phyloP scores from a whole-genome alignment of 1,139 yeast species.

The Tardiomyces digboiensis region DNA sequence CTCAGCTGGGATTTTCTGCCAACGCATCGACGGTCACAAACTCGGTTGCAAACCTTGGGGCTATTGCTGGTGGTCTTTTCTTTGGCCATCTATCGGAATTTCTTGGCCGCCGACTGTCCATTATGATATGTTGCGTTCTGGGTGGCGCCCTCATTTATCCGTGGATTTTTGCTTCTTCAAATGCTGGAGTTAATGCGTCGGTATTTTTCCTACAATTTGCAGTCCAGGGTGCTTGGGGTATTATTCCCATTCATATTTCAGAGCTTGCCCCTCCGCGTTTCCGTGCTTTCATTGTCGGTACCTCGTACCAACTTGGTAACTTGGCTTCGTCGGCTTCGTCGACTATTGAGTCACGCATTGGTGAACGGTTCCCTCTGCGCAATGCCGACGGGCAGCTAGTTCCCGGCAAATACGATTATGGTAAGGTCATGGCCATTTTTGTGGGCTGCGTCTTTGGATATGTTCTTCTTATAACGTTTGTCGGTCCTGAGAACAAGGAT shows the following conservation, averaged over 20 bases:
- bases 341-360: constrained; percentile 71
- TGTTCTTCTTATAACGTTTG: constrained; percentile 43
- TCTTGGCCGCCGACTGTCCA: constrained; percentile 49
- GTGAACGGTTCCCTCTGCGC: constrained; percentile 51
- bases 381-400: constrained; percentile 20
- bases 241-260: constrained; percentile 65
- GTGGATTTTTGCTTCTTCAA: constrained; percentile 50
- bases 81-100: constrained; percentile 54
- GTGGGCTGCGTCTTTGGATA: constrained; percentile 70
- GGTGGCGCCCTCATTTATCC: constrained; percentile 67
- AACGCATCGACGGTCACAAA: constrained; percentile 57
- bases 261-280: constrained; percentile 76
- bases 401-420: constrained; percentile 36
- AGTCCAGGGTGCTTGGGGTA: constrained; percentile 89
- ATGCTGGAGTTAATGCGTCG: constrained; percentile 59
- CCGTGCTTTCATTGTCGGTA: constrained; percentile 65
- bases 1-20: constrained; percentile 40
- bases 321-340: constrained; percentile 77
- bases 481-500: constrained; percentile 56
- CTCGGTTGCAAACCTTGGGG: constrained; percentile 63
- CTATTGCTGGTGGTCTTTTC: constrained; percentile 52
- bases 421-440: constrained; percentile 72
- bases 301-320: constrained; percentile 77
- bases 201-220: constrained; percentile 71
- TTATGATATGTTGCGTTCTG: constrained; percentile 48